phyloP scores from a whole-genome alignment of 2,329 filamentous ascomycete species.

The Simplicillium aogashimaense region DNA sequence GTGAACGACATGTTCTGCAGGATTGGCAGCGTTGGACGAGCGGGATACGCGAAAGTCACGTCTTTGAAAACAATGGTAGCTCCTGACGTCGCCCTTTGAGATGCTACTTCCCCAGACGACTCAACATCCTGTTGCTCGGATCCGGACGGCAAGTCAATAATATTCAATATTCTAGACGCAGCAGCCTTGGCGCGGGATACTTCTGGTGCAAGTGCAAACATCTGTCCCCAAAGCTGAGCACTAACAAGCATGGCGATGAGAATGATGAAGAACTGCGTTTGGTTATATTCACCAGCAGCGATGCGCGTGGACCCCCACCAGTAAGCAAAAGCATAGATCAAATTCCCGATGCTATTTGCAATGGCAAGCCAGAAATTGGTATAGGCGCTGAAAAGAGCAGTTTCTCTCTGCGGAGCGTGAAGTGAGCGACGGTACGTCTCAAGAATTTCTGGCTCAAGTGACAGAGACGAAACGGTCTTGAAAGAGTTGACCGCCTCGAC shows the following conservation, averaged over 20 bases:
- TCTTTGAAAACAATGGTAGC: constrained; percentile 44
- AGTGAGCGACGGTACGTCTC: constrained; percentile 42
- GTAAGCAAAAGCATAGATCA: constrained; percentile 67
- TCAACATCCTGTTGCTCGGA: constrained; percentile 27
- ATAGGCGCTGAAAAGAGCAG: constrained; percentile 33
- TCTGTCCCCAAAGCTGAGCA: constrained; percentile 63
- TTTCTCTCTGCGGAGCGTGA: constrained; percentile 42
- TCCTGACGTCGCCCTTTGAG: constrained; percentile 17
- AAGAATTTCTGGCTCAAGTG: constrained; percentile 40
- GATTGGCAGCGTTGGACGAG: constrained; percentile 47
- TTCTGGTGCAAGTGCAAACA: constrained; percentile 67
- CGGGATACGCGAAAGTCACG: constrained; percentile 57
- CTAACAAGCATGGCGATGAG: constrained; percentile 62
- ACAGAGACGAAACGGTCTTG: constrained; percentile 50
- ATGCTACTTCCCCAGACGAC: constrained; percentile 18
- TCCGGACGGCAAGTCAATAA: constrained; percentile 34
- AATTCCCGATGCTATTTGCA: constrained; percentile 50
- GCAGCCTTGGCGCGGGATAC: constrained; percentile 57
- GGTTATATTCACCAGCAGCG: constrained; percentile 50
- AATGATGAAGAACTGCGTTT: constrained; percentile 66
- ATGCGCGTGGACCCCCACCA: constrained; percentile 73
- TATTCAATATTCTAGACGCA: constrained; percentile 44
- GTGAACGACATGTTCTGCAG: constrained; percentile 45
- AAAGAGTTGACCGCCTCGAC: constrained; percentile 58
- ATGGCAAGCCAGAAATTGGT: constrained; percentile 52